phyloP scores from a whole-genome alignment of 345 rosid species.

The Raphanus sativus region DNA sequence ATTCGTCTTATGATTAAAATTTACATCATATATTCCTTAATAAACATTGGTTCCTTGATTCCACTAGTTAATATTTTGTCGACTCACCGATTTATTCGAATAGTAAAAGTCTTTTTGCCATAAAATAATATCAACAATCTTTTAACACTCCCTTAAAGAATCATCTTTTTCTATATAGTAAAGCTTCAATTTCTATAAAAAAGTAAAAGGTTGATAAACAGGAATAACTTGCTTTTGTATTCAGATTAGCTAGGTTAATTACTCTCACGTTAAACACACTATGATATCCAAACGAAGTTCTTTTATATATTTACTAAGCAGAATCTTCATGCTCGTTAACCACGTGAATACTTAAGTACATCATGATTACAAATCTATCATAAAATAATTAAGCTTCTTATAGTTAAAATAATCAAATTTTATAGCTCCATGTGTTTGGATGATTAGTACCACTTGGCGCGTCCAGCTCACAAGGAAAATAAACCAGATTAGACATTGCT shows the following conservation, averaged over 20 bases:
- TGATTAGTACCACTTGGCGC: conserved; percentile 30
- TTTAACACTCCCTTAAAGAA: conserved; percentile 19
- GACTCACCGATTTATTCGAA: conserved; percentile 28
- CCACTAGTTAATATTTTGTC: conserved; percentile 33
- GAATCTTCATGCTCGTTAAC: conserved; percentile 27
- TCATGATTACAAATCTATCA: conserved; percentile 6
- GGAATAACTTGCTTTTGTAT: conserved; percentile 3
- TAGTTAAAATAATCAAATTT: conserved; percentile 14
- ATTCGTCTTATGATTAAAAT: conserved; percentile 38
- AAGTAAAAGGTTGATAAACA: not conserved
- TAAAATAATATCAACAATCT: conserved; percentile 28
- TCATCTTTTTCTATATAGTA: not conserved
- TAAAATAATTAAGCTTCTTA: conserved; percentile 14
- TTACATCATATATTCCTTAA: conserved; percentile 40
- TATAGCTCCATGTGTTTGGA: conserved; percentile 26
- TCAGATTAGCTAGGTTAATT: conserved; percentile 8
- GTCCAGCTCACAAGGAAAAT: conserved; percentile 47
- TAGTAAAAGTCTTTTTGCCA: conserved; percentile 13
- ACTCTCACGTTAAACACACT: not conserved
- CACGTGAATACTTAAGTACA: conserved; percentile 29
- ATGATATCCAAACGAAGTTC: conserved; percentile 11
- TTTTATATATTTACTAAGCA: conserved; percentile 23
- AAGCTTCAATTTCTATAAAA: not conserved
- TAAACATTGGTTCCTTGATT: conserved; percentile 28
- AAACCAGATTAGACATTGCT: conserved; percentile 68